These are phyloP conservation scores for Nakaseomyces bracarensis DNA, from an alignment of 1,139 yeast species.

Conservation along the genomic window DNA sequence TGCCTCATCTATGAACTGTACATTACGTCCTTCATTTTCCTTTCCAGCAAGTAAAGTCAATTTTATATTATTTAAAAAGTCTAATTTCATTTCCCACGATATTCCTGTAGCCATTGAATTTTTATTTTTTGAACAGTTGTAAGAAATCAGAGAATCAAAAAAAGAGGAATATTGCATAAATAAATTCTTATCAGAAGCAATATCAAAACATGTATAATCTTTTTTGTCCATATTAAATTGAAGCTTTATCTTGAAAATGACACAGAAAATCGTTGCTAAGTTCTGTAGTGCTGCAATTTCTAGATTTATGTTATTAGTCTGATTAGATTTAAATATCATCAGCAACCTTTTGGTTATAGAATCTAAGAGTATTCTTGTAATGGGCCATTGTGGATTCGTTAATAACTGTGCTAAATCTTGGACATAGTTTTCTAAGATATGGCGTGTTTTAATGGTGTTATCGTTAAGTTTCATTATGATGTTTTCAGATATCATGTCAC, in stretches of 20 bases:
- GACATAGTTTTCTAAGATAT: slow-evolving; percentile 42
- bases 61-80: not conserved
- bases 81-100: not conserved
- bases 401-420: slow-evolving; percentile 48
- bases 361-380: slow-evolving; percentile 42
- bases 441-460: slow-evolving; percentile 36
- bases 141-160: not conserved
- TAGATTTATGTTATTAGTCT: slow-evolving; percentile 33
- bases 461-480: slow-evolving; percentile 13
- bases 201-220: not conserved
- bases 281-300: slow-evolving; percentile 49
- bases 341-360: slow-evolving; percentile 40
- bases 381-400: slow-evolving; percentile 52
- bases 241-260: slow-evolving; percentile 33
- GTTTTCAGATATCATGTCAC: slow-evolving; percentile 1
- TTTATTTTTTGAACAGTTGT: not conserved
- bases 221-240: not conserved
- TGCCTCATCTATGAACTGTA: not conserved
- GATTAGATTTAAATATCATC: slow-evolving; percentile 30
- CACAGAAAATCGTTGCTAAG: slow-evolving; percentile 48
- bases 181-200: not conserved
- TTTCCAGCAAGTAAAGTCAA: not conserved
- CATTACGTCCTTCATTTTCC: not conserved
- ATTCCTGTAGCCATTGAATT: not conserved
- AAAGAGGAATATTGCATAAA: not conserved